Evolutionary conservation across 2,329 filamentous ascomycete genomes (phyloP).

Genomic region (Mycosphaerella sp.): DNA sequence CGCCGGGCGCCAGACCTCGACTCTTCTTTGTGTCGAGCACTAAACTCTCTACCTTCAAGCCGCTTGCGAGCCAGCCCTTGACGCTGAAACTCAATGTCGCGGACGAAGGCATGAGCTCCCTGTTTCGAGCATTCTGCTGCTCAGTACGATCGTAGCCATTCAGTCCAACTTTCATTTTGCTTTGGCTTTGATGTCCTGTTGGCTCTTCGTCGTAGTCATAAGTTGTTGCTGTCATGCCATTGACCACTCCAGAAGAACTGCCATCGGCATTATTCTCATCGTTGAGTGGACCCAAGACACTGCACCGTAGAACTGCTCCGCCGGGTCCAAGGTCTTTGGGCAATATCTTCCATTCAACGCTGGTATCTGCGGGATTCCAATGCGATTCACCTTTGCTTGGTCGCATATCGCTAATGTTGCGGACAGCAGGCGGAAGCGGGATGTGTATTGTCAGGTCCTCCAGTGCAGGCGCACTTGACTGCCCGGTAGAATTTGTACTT

Average conservation of each 20-base stretch:
- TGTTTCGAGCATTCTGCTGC: slow-evolving; percentile 29
- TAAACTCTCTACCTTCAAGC: slow-evolving; percentile 57
- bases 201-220: slow-evolving; percentile 37
- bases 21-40: slow-evolving; percentile 69
- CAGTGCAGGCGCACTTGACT: slow-evolving; percentile 42
- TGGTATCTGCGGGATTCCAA: slow-evolving; percentile 65
- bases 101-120: slow-evolving; percentile 44
- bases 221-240: slow-evolving; percentile 39
- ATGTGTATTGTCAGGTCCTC: slow-evolving; percentile 74
- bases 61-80: slow-evolving; percentile 59
- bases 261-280: slow-evolving; percentile 42
- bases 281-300: slow-evolving; percentile 59
- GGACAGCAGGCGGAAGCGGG: slow-evolving; percentile 70
- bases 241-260: slow-evolving; percentile 31
- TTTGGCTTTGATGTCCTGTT: slow-evolving; percentile 29
- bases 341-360: slow-evolving; percentile 77
- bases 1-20: slow-evolving; percentile 73
- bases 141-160: slow-evolving; percentile 8
- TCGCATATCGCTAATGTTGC: slow-evolving; percentile 76
- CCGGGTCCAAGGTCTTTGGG: slow-evolving; percentile 62
- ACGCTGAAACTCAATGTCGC: slow-evolving; percentile 48
- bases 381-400: slow-evolving; percentile 76
- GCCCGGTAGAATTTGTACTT: slow-evolving; percentile 15
- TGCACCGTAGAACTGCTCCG: slow-evolving; percentile 63
- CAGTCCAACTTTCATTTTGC: slow-evolving; percentile 36